phyloP scores from a whole-genome alignment of 345 rosid species.

The Eucalyptus urophylla region DNA sequence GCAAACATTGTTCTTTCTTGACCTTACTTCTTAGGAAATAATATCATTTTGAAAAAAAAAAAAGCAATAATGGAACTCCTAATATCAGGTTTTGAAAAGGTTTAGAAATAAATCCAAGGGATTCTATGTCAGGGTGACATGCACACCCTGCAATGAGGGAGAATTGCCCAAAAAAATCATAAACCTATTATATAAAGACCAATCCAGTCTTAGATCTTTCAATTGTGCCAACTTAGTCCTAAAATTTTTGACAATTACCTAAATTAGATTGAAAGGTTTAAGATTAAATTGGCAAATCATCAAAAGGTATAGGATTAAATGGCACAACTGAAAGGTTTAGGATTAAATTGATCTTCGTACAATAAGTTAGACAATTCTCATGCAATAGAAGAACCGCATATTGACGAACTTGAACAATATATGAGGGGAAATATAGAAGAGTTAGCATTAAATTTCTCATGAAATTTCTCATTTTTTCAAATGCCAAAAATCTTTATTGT shows the following conservation, averaged over 20 bases:
- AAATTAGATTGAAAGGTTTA: too few relatives aligned
- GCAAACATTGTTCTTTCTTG: background rate
- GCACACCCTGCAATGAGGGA: background rate
- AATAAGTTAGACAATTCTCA: background rate
- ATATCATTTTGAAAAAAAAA: background rate
- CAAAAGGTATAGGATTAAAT: too few relatives aligned
- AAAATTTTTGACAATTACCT: accelerated
- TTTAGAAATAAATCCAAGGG: background rate
- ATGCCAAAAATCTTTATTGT: background rate
- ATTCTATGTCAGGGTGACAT: background rate
- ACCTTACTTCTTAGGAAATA: background rate
- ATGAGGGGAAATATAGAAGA: background rate
- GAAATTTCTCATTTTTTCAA: background rate
- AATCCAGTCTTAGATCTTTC: too few relatives aligned
- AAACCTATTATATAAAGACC: too few relatives aligned
- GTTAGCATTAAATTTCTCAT: background rate
- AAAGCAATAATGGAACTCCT: background rate
- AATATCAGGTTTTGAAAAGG: background rate
- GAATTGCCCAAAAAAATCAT: too few relatives aligned
- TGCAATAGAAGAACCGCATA: background rate
- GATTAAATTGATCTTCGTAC: too few relatives aligned
- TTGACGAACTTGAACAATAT: background rate
- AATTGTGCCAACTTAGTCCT: too few relatives aligned
- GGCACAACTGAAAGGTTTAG: too few relatives aligned
- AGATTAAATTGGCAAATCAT: too few relatives aligned